phyloP scores from a whole-genome alignment of 345 rosid species.

The Capsella bursapastoris region DNA sequence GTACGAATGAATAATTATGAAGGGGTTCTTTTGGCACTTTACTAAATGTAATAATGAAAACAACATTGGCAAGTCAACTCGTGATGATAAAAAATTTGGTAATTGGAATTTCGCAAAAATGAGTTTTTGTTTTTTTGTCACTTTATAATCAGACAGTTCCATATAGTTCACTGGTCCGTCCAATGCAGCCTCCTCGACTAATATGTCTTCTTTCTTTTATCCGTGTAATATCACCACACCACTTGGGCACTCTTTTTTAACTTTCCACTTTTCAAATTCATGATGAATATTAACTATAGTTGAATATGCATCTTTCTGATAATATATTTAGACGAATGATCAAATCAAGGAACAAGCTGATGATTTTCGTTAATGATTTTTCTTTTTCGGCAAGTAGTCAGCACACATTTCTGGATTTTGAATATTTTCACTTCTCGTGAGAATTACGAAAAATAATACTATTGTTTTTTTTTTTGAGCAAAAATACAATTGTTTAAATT shows the following conservation, averaged over 20 bases:
- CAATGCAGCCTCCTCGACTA: slow-evolving; percentile 32
- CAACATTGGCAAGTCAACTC: slow-evolving; percentile 47
- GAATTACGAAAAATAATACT: too few relatives aligned
- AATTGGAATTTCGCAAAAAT: slow-evolving; percentile 30
- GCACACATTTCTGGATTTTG: not conserved
- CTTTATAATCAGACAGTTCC: slow-evolving; percentile 38
- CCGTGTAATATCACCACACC: slow-evolving; percentile 33
- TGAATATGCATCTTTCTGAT: not conserved
- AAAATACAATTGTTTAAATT: not conserved
- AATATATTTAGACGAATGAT: slow-evolving; percentile 33
- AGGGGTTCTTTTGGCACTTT: slow-evolving; percentile 42
- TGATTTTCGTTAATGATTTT: not conserved
- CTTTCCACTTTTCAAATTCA: slow-evolving; percentile 9
- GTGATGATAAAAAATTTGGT: slow-evolving; percentile 31
- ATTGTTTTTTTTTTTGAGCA: too few relatives aligned
- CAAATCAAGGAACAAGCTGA: slow-evolving; percentile 35
- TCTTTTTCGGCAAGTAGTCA: not conserved
- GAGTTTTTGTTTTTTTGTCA: slow-evolving; percentile 36
- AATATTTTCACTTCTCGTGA: not conserved
- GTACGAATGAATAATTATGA: slow-evolving; percentile 43
- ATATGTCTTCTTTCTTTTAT: slow-evolving; percentile 39
- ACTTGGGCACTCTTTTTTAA: not conserved
- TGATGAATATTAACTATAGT: slow-evolving; percentile 23
- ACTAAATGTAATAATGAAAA: slow-evolving; percentile 46
- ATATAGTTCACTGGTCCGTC: slow-evolving; percentile 43